phyloP scores from a whole-genome alignment of 2,329 filamentous ascomycete species.

The Colletotrichum tamarilloi region DNA sequence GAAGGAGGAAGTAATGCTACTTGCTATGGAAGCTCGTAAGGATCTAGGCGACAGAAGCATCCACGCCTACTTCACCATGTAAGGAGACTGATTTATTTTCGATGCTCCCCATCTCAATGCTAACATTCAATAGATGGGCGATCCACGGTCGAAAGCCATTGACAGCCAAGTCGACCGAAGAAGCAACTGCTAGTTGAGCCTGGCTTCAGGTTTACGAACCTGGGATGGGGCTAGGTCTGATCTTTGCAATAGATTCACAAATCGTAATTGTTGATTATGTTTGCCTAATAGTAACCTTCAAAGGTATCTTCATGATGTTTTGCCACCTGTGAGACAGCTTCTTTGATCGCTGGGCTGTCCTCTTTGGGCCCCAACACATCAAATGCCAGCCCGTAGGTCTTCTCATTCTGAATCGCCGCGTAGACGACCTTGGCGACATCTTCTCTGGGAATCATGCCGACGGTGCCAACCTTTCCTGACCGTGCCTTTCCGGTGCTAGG shows the following conservation, averaged over 20 bases:
- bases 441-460: conserved; percentile 49
- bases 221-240: accelerated
- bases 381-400: conserved; percentile 54
- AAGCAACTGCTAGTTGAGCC: background rate
- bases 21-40: conserved; percentile 43
- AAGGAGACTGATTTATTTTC: background rate
- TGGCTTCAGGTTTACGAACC: accelerated
- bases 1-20: conserved; percentile 42
- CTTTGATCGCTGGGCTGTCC: conserved; percentile 43
- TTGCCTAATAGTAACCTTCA: conserved; percentile 40
- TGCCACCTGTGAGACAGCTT: conserved; percentile 52
- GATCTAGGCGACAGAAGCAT: conserved; percentile 43
- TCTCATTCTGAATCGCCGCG: conserved; percentile 51
- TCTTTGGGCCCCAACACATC: conserved; percentile 53
- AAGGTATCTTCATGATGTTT: conserved; percentile 47
- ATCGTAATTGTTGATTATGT: too few species aligned
- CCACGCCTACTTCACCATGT: conserved; percentile 45
- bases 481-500: conserved; percentile 49
- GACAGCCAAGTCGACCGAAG: background rate
- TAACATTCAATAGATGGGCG: background rate
- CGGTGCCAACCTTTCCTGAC: conserved; percentile 54
- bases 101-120: background rate
- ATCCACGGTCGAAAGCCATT: conserved; percentile 20
- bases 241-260: too few species aligned
- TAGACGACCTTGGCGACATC: conserved; percentile 58